phyloP scores from a whole-genome alignment of 2,329 filamentous ascomycete genomes.

The Fusarium sacchari region DNA sequence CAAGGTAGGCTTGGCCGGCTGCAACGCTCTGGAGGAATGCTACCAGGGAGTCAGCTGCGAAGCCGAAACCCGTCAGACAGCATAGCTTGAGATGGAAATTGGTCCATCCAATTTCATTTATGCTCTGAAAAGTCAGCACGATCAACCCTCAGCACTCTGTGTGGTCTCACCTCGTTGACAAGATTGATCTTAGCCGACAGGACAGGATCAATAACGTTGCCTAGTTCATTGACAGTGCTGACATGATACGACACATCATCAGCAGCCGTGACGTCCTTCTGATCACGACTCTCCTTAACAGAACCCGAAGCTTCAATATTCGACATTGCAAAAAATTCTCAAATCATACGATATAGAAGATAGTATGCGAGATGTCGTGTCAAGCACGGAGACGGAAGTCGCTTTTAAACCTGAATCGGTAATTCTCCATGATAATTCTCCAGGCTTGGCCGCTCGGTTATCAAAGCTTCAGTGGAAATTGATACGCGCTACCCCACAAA shows the following conservation, averaged over 20 bases:
- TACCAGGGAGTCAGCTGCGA: not conserved
- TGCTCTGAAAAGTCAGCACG: not conserved
- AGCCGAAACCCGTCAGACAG: not conserved
- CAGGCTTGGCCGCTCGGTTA: not conserved
- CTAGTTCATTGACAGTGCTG: not conserved
- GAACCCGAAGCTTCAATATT: not conserved
- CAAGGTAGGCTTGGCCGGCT: not conserved
- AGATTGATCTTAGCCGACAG: not conserved
- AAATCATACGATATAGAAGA: not conserved
- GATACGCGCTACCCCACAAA: not conserved
- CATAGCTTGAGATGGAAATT: not conserved
- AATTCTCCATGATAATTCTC: not conserved
- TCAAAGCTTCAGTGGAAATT: not conserved
- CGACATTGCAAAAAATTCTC: not conserved
- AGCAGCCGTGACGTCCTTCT: not conserved
- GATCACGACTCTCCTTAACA: not conserved
- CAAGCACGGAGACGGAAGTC: not conserved
- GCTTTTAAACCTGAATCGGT: not conserved
- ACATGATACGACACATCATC: not conserved
- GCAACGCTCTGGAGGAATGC: not conserved
- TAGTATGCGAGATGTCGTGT: not conserved
- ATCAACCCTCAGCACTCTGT: accelerated
- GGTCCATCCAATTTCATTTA: not conserved
- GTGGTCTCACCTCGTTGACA: not conserved
- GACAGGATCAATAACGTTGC: not conserved